Conservation (phyloP, 306 rosid genomes). For the Quercus gilva region DNA sequence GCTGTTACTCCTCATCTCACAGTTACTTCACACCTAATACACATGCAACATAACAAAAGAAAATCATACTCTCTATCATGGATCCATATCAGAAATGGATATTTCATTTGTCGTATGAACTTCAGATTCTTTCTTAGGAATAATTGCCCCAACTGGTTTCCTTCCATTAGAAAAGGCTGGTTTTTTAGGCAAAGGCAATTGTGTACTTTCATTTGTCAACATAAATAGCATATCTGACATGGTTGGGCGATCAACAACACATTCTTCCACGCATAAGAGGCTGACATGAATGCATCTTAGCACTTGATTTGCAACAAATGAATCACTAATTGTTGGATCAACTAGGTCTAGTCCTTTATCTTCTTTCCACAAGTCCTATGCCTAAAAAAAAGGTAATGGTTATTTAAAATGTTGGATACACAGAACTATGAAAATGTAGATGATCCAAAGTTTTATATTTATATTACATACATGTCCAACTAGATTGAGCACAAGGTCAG, state of each 20-base stretch:
- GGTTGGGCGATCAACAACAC: not conserved
- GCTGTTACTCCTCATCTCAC: too few relatives aligned
- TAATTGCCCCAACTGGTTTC: not conserved
- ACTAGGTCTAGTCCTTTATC: slow-evolving; percentile 5
- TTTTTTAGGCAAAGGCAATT: not conserved
- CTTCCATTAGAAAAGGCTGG: slow-evolving; percentile 7
- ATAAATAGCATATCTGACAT: slow-evolving; percentile 12
- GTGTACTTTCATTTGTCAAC: slow-evolving; percentile 12
- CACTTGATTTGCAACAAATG: not conserved
- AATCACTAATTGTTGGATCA: slow-evolving; percentile 7
- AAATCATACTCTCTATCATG: not conserved
- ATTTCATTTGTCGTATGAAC: not conserved
- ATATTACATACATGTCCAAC: slow-evolving; percentile 28
- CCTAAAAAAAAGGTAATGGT: too few relatives aligned
- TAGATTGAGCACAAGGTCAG: slow-evolving; percentile 2
- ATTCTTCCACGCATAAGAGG: not conserved
- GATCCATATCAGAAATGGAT: not conserved
- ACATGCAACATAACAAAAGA: too few relatives aligned
- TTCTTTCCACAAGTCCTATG: too few relatives aligned
- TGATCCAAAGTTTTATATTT: too few relatives aligned
- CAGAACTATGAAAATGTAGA: too few relatives aligned
- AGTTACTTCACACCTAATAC: too few relatives aligned
- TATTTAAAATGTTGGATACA: too few relatives aligned
- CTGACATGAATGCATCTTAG: too few relatives aligned
- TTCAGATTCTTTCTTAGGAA: not conserved